Evolutionary conservation across 148 eudicot genomes (phyloP).

Genomic region (Linanthus parryae): DNA sequence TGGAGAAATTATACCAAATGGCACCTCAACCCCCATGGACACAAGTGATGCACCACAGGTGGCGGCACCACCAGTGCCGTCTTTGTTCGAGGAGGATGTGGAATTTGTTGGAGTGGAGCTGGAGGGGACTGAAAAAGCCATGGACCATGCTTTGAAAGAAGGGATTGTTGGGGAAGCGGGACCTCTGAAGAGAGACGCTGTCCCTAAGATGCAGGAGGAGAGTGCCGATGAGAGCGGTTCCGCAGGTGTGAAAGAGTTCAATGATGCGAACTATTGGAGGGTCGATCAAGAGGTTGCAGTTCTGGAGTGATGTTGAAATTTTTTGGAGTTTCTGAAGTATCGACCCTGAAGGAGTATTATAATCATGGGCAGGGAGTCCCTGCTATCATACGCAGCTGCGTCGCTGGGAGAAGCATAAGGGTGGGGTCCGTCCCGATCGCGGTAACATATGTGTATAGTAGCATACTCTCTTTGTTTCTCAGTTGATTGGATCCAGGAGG

Average conservation of each 20-base stretch:
- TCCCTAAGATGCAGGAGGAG: constrained; percentile 34
- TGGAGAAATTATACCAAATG: constrained; percentile 40
- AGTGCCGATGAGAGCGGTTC: constrained; percentile 42
- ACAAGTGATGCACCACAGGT: constrained; percentile 22
- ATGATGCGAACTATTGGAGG: constrained; percentile 92
- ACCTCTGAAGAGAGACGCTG: constrained; percentile 52
- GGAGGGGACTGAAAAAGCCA: constrained; percentile 92
- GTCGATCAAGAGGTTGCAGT: constrained; percentile 85
- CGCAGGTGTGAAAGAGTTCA: constrained; percentile 65
- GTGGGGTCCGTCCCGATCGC: too few relatives aligned
- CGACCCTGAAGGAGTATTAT: too few relatives aligned
- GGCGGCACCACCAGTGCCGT: constrained; percentile 41
- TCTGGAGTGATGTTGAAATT: too few relatives aligned
- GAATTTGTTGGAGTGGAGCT: constrained; percentile 96
- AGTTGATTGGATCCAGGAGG: too few relatives aligned
- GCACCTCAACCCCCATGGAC: constrained; percentile 23
- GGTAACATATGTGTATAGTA: too few relatives aligned
- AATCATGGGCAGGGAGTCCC: too few relatives aligned
- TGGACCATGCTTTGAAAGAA: constrained; percentile 93
- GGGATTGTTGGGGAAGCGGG: constrained; percentile 99
- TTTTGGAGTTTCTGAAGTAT: too few relatives aligned
- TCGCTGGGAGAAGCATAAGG: too few relatives aligned
- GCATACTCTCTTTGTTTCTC: too few relatives aligned
- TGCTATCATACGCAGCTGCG: too few relatives aligned
- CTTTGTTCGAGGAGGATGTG: constrained; percentile 94